A percentile compares a stretch with the other conserved stretches of the same genome.
Conservation (phyloP, 1,284 basidiomycete genomes). For the Moesziomyces sp. region DNA sequence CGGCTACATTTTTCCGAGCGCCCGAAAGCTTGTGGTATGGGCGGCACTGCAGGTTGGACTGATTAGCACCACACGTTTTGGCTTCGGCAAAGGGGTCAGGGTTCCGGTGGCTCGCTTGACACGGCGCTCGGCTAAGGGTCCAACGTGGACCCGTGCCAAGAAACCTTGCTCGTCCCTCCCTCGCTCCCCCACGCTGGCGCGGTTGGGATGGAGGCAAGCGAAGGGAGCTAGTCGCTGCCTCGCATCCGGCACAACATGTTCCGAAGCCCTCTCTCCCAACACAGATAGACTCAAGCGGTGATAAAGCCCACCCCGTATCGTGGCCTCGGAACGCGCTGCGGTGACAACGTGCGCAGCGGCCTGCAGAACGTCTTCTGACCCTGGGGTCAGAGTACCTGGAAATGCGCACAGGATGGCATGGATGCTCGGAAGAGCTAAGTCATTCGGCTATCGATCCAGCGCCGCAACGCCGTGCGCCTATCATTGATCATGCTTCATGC, state of each 20-base stretch:
- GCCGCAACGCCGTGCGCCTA: not conserved
- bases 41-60: not conserved
- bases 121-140: not conserved
- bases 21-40: not conserved
- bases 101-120: not conserved
- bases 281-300: not conserved
- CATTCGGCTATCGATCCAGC: slow-evolving; percentile 3
- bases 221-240: not conserved
- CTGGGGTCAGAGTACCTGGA: not conserved
- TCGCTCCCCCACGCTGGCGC: no score
- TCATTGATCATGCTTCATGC: not conserved
- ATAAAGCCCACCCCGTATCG: no score
- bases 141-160: slow-evolving; percentile 1
- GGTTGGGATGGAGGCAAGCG: not conserved
- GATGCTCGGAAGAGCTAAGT: slow-evolving; percentile 27
- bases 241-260: slow-evolving; percentile 6
- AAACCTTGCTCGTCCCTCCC: not conserved
- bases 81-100: slow-evolving; percentile 12
- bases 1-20: not conserved
- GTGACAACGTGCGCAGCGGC: no score
- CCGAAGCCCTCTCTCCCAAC: not conserved
- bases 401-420: not conserved
- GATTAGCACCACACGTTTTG: slow-evolving; percentile 15
- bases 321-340: no score
- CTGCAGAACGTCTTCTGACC: not conserved